Evolutionary conservation across 345 rosid species (phyloP).

Genomic region (Populus nigra): DNA sequence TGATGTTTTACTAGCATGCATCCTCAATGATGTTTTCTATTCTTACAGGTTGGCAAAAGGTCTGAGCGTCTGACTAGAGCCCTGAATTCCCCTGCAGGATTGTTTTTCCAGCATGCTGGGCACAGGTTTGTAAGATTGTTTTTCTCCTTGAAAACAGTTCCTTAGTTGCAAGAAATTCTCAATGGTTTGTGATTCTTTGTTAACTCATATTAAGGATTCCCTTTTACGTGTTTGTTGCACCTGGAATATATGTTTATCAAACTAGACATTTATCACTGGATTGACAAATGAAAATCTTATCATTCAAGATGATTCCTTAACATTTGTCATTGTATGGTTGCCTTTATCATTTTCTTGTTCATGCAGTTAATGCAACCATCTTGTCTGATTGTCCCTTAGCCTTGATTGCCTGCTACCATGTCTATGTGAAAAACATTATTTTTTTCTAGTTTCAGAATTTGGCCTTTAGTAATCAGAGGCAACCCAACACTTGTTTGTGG

Average conservation of each 20-base stretch:
- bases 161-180: neutral
- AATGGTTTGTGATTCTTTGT: neutral
- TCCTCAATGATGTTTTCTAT: neutral
- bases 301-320: neutral
- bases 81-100: constrained; percentile 26
- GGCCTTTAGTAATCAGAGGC: neutral
- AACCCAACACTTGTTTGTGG: neutral
- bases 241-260: neutral
- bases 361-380: neutral
- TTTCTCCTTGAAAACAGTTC: neutral
- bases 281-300: neutral
- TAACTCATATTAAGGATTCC: neutral
- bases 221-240: neutral
- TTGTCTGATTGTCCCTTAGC: neutral
- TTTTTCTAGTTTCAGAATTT: neutral
- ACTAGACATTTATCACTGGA: neutral
- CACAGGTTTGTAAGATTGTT: constrained; percentile 25
- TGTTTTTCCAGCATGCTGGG: constrained; percentile 38
- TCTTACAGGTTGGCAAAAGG: constrained; percentile 27
- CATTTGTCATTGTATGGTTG: neutral
- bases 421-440: neutral
- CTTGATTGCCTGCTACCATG: neutral
- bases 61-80: constrained; percentile 21
- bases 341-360: neutral
- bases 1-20: neutral